phyloP scores from a whole-genome alignment of 345 rosid genomes.

The Lumnitzera littorea region DNA sequence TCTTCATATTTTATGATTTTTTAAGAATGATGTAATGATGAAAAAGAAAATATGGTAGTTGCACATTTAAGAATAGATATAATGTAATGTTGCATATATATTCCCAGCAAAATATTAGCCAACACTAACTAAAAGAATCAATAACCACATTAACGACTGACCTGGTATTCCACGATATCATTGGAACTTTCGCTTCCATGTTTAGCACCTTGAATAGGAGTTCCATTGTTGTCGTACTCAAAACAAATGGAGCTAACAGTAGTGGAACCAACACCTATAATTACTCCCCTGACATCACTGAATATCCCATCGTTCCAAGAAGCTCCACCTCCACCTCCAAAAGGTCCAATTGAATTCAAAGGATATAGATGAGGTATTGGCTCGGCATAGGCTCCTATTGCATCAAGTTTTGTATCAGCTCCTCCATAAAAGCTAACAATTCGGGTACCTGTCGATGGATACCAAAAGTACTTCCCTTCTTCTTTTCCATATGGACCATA shows the following conservation, averaged over 20 bases:
- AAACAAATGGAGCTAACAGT: constrained; percentile 3
- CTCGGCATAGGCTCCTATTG: background rate
- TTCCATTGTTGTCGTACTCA: background rate
- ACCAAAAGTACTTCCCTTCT: constrained; percentile 1
- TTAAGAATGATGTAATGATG: no score
- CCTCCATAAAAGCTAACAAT: constrained; percentile 2
- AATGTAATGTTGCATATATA: no score
- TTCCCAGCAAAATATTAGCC: no score
- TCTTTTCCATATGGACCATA: constrained; percentile 7
- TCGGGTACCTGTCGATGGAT: background rate
- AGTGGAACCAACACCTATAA: background rate
- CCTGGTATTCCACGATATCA: no score
- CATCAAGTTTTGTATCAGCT: background rate
- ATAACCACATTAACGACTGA: no score
- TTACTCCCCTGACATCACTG: background rate
- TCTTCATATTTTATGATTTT: no score
- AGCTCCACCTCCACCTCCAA: constrained; percentile 8
- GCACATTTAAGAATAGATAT: no score
- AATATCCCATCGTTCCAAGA: constrained; percentile 8
- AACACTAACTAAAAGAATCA: no score
- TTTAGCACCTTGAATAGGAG: no score
- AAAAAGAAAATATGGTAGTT: no score
- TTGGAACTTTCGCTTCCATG: no score
- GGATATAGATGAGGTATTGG: constrained; percentile 4
- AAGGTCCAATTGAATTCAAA: constrained; percentile 1